Conservation (phyloP, 106 monocot species). For the Apostasia shenzhenica region DNA sequence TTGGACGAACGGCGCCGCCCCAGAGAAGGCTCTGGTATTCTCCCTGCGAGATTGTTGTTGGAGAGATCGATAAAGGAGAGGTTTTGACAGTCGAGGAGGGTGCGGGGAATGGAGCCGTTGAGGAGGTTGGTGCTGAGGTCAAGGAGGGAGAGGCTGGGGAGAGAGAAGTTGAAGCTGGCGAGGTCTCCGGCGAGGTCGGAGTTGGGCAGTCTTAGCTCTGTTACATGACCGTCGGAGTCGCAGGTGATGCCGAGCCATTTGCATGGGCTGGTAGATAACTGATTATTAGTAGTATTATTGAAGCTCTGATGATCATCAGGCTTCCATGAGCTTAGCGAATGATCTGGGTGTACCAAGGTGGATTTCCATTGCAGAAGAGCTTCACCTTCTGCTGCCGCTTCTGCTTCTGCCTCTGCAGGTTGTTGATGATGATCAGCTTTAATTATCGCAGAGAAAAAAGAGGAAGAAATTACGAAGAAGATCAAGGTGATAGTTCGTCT, state of each 20-base stretch:
- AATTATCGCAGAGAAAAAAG: neutral
- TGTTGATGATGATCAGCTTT: too few relatives aligned
- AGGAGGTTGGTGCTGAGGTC: constrained; percentile 9
- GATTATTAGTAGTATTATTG: too few relatives aligned
- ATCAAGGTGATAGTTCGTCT: neutral
- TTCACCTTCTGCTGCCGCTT: neutral
- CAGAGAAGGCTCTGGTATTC: neutral
- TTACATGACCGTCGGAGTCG: neutral
- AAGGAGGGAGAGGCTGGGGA: constrained; percentile 8
- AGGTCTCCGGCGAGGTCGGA: neutral
- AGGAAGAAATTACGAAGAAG: neutral
- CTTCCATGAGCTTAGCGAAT: constrained; percentile 2
- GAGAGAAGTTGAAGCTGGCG: neutral
- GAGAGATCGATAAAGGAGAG: constrained; percentile 30
- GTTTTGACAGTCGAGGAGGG: constrained; percentile 5
- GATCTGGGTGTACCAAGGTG: constrained; percentile 1
- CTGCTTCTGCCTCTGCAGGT: too few relatives aligned
- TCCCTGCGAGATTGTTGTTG: constrained; percentile 27
- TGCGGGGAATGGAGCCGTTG: constrained; percentile 2
- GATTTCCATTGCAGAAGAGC: constrained; percentile 6
- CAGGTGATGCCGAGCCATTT: constrained; percentile 7
- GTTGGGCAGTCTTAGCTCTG: neutral
- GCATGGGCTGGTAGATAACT: neutral
- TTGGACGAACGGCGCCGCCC: neutral
- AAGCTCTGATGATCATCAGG: neutral